Evolutionary conservation across 78 protist genomes (phyloP), one percentile per base, ranked within the genome.

Genomic region (Guillardia theta): DNA sequence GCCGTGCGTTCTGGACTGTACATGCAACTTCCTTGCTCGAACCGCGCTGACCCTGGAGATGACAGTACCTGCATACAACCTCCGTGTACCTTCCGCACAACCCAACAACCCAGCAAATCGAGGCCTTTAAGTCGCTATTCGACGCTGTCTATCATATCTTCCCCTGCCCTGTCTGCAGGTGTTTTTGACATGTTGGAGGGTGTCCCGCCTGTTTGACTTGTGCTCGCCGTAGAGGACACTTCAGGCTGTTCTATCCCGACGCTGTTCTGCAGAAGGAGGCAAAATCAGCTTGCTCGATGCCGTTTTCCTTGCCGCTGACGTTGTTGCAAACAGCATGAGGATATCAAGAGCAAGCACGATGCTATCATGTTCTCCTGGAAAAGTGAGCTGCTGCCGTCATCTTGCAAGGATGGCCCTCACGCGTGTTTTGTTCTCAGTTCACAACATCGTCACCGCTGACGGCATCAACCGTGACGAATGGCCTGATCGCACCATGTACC

Each of bases 301-400:
- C n/a, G n/a, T n/a, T n/a, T n/a, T n/a, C n/a, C n/a, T n/a, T n/a
- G n/a, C n/a, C n/a, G n/a, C n/a, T n/a, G n/a, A n/a, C n/a, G n/a
- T n/a, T n/a, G n/a, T n/a, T n/a, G n/a, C n/a, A 24, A 33, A 43
- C 46, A 70, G 83, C 90, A 24, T 30, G 90, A 78, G 50, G 48
- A 37, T n/a, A 43, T 78, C 18, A 24, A 30, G 45, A 43, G 53
- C 50, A 78, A 78, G 90, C 90, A 78, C 90, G 90, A 30, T 48
- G 90, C 90, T 30, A 78, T 78, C 50, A 46, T 78, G 41, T 78
- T 78, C 90, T 45, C 44, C 50, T 78, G 90, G 90, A 78, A 78
- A n/a, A n/a, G n/a, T n/a, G n/a, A n/a, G n/a, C n/a, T n/a, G n/a
- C n/a, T n/a, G n/a, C n/a, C n/a, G n/a, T n/a, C n/a, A n/a, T n/a